These are phyloP conservation scores for Vanilla planifolia DNA, from an alignment of 106 monocot genomes.

Conservation along the genomic window DNA sequence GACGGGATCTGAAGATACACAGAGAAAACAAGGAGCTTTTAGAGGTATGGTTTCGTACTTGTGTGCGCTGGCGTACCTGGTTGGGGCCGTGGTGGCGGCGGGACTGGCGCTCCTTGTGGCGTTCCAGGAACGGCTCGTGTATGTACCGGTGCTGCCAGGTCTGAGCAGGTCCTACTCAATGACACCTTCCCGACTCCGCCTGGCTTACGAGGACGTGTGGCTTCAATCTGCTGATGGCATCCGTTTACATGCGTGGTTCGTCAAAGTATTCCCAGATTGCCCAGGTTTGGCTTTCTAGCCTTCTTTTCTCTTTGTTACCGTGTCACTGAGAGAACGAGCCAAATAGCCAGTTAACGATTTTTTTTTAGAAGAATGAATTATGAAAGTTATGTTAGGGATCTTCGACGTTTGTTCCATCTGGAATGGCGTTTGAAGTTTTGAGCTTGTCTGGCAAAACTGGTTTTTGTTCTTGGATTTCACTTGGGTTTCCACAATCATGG, in stretches of 20 bases:
- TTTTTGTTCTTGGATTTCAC: too few species aligned
- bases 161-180: conserved; percentile 56
- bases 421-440: too few species aligned
- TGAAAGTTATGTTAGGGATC: too few species aligned
- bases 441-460: too few species aligned
- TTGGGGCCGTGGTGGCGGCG: conserved; percentile 45
- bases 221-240: conserved; percentile 74
- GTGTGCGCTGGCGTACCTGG: conserved; percentile 40
- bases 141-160: conserved; percentile 88
- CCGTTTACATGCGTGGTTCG: conserved; percentile 86
- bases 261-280: conserved; percentile 48
- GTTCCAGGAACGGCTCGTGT: conserved; percentile 84
- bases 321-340: too few species aligned
- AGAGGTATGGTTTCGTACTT: conserved; percentile 43
- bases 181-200: conserved; percentile 67
- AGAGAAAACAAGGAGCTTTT: neutral
- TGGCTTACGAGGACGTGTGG: conserved; percentile 86
- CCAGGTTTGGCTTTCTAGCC: conserved; percentile 23
- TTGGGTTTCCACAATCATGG: too few species aligned
- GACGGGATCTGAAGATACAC: neutral
- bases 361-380: too few species aligned
- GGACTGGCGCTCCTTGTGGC: conserved; percentile 68
- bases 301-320: too few species aligned
- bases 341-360: too few species aligned
- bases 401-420: too few species aligned